Conservation (phyloP, 306 rosid species). For the Corylus americana region DNA sequence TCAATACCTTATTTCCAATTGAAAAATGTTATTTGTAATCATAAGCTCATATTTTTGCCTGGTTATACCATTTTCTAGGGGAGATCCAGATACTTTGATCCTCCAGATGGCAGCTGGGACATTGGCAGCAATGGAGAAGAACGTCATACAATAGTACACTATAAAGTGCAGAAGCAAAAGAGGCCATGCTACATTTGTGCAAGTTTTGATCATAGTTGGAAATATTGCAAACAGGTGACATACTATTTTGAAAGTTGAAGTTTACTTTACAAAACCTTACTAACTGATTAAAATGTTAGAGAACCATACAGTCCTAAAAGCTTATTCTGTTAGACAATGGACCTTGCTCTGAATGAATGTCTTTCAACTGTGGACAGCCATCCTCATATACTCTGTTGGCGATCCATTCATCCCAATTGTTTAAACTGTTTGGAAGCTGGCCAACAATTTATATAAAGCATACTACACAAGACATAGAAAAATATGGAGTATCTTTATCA, state of each 20-base stretch:
- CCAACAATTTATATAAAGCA: background rate
- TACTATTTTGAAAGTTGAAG: background rate
- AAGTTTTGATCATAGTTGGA: slow-evolving; percentile 13
- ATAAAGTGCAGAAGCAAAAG: background rate
- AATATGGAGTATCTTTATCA: background rate
- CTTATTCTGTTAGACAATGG: background rate
- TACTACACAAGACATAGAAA: background rate
- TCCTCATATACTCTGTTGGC: background rate
- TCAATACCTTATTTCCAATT: background rate
- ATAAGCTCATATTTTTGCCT: background rate
- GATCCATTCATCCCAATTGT: background rate
- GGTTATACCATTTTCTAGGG: background rate
- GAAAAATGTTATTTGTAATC: background rate
- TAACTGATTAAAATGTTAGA: background rate
- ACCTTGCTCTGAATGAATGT: background rate
- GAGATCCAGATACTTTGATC: slow-evolving; percentile 20
- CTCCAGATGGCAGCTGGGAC: background rate
- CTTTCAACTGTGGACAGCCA: background rate
- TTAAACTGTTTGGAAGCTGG: background rate
- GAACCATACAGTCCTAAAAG: background rate
- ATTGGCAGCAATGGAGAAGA: background rate
- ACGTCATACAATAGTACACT: background rate
- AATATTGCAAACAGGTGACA: slow-evolving; percentile 18
- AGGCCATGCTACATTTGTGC: slow-evolving; percentile 19
- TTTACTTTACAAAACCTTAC: background rate